Evolutionary conservation across 2,329 filamentous ascomycete genomes (phyloP), one percentile per base, ranked within the genome.

Genomic region (Ustilaginoidea virens): DNA sequence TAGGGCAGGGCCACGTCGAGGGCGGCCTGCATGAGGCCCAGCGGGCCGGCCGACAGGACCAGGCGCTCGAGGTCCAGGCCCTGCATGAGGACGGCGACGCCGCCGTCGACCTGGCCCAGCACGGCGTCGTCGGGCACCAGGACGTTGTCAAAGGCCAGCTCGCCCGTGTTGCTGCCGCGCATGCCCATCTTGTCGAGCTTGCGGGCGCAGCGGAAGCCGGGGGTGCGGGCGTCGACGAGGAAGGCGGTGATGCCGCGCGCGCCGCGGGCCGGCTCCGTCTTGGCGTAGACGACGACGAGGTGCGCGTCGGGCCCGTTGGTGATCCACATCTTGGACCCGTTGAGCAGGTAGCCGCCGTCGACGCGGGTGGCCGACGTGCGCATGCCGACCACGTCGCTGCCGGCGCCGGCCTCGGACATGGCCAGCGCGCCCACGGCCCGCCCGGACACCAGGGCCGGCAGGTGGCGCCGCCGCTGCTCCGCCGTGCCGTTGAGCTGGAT

Each of bases 111-210:
- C 22, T 69, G 53, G 17, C 90, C 90, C 1, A 98, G 68, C 1
- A 94, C 56, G 50, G 92, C 82, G 44, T 79, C 77, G 7, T 62
- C 58, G 4, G 90, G 85, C 5, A 96, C 83, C 47, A 94, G 93
- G 33, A 94, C 83, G 39, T 77, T 66, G 37, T 93, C 85, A 41
- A 96, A 92, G 32, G 87, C 69, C 15, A 96, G 69, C 55, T 96
- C 90, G 44, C 90, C 90, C 0, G 90, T 96, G 56, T 94, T 94
- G 41, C 80, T 90, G 34, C 90, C 90, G 33, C 90, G 73, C 90
- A 98, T 98, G 41, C 90, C 90, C 53, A 98, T 78, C 60, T 98
- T 96, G 63, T 96, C 87, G 12, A 96, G 73, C 57, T 96, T 96
- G 36, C 82, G 69, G 5, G 83, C 74, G 44, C 83, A 86, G 37